A percentile compares a stretch with the other conserved stretches of the same genome.
These are phyloP conservation scores for Infundibulicybe gibba DNA, from an alignment of 768 basidiomycete species.

Conservation along the genomic window DNA sequence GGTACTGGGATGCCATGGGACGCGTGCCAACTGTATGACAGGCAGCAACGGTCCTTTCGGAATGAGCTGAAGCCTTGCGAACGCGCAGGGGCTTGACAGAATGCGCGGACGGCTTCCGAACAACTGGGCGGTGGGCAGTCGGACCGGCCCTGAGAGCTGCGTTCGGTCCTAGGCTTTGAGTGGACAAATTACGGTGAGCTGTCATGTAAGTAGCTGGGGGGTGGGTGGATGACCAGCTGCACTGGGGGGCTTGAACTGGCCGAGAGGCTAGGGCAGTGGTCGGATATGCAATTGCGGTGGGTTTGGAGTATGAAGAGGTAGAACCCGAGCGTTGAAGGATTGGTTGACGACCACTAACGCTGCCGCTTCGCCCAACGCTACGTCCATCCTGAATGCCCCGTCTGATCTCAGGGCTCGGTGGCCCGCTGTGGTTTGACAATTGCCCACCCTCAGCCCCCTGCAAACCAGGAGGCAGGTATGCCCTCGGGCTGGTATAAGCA, in stretches of 20 bases:
- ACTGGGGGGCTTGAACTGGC: background rate
- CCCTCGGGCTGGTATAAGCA: background rate
- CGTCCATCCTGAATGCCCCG: no score
- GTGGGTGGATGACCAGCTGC: background rate
- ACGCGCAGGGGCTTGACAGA: background rate
- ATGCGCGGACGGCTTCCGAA: background rate
- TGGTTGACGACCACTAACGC: background rate
- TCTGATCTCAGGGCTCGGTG: no score
- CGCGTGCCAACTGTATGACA: no score
- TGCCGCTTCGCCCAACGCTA: no score
- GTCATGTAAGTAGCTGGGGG: constrained; percentile 1
- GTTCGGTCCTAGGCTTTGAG: constrained; percentile 6
- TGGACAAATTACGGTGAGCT: constrained; percentile 6
- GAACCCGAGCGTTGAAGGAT: background rate
- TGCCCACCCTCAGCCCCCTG: background rate
- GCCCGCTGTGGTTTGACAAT: background rate
- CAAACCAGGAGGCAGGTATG: background rate
- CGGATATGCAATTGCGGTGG: background rate
- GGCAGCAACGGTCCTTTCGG: no score
- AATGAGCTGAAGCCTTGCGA: background rate
- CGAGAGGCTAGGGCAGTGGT: background rate
- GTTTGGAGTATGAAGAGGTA: background rate
- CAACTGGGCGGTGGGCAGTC: background rate
- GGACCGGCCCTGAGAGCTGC: constrained; percentile 1
- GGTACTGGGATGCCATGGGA: no score